These are phyloP conservation scores for Ceratocystis huliohia DNA, from an alignment of 2,329 filamentous ascomycete genomes.

Conservation along the genomic window DNA sequence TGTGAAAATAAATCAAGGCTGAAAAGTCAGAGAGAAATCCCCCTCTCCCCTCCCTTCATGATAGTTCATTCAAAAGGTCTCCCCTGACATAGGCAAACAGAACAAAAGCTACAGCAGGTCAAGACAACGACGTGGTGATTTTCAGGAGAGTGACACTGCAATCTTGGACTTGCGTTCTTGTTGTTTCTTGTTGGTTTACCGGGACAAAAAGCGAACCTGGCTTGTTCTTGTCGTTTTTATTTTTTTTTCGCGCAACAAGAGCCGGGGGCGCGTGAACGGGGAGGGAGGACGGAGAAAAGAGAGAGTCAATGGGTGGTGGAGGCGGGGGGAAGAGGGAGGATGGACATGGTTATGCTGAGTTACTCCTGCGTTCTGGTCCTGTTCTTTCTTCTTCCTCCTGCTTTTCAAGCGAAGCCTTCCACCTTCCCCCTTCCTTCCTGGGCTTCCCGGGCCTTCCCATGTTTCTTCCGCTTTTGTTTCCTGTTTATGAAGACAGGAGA, in stretches of 20 bases:
- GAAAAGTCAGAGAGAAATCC: background rate
- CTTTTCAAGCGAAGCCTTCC: background rate
- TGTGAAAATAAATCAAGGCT: background rate
- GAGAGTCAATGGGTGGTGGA: background rate
- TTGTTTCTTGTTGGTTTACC: background rate
- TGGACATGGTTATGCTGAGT: background rate
- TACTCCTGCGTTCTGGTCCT: background rate
- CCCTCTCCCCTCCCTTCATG: background rate
- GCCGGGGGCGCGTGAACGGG: background rate
- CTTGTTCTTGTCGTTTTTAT: no score
- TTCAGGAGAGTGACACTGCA: constrained; percentile 8
- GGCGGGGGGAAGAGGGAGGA: background rate
- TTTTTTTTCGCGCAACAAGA: no score
- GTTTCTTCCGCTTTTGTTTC: background rate
- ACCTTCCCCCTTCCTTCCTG: background rate
- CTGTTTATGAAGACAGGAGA: background rate
- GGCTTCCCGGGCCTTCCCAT: background rate
- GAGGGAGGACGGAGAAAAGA: background rate
- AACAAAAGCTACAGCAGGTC: background rate
- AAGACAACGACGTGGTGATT: background rate
- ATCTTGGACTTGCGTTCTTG: background rate
- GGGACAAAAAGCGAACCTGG: background rate
- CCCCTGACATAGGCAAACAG: background rate
- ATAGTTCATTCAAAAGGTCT: background rate
- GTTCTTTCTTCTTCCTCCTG: background rate